phyloP scores from a whole-genome alignment of 2,329 filamentous ascomycete species.

The Colletotrichum sublineola region DNA sequence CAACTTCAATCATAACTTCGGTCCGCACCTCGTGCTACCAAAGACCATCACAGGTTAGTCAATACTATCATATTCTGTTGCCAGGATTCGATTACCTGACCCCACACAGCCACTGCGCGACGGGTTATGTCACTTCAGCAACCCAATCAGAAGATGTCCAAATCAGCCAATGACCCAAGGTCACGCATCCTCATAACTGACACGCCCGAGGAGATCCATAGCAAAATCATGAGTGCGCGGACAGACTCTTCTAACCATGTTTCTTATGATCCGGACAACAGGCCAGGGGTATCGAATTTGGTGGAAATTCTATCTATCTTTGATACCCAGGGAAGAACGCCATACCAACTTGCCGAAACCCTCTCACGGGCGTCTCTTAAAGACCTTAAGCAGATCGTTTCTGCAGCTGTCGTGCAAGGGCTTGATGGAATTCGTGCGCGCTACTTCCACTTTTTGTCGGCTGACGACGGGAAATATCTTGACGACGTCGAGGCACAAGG shows the following conservation, averaged over 20 bases:
- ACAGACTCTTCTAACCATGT: constrained; percentile 80
- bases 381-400: constrained; percentile 66
- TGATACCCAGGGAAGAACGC: constrained; percentile 58
- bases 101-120: constrained; percentile 75
- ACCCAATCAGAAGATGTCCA: constrained; percentile 92
- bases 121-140: constrained; percentile 90
- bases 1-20: constrained; percentile 86
- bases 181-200: constrained; percentile 91
- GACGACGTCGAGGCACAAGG: constrained; percentile 71
- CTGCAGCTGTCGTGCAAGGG: constrained; percentile 66
- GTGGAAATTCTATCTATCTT: constrained; percentile 84
- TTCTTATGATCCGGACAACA: constrained; percentile 75
- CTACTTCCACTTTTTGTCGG: constrained; percentile 65
- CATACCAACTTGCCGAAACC: constrained; percentile 56
- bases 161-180: constrained; percentile 78
- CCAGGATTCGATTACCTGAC: not conserved
- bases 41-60: constrained; percentile 77
- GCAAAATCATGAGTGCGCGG: constrained; percentile 79
- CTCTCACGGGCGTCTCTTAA: constrained; percentile 55
- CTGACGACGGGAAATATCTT: constrained; percentile 64
- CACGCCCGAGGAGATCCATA: constrained; percentile 69
- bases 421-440: constrained; percentile 68
- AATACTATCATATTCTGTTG: constrained; percentile 38
- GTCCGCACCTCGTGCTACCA: constrained; percentile 73
- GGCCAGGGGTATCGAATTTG: constrained; percentile 91